Base-by-base conservation (phyloP, 306 rosid genomes). In the Hylodesmum podocarpum region DNA sequence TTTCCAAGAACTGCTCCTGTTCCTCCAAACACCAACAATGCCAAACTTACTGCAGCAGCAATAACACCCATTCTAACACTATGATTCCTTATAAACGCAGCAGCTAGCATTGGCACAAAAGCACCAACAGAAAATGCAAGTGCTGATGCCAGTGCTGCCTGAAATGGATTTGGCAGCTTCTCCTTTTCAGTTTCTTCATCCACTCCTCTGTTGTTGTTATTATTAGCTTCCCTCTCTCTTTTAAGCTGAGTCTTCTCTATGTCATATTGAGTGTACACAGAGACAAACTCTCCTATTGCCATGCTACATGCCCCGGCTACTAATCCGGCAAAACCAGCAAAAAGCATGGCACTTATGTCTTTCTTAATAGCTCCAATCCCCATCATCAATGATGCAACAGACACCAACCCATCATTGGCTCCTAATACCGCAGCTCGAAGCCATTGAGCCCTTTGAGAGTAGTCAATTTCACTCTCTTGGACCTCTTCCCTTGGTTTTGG, bases 231-330 rank as follows among this genome's bases (percentile, higher is more conserved):
- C 19, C 25, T 66, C 6, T 73, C 71, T 54, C 92, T 81, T 70
- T 85, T 82, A 24, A 81, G 76, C 50, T 84, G 86, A 43, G 89
- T 72, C 10, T n/a, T 50, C 80, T 91, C 91, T 57, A 88, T 84
- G 84, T 91, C 96, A 47, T 84, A 91, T 2, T 91, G 96, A 69
- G 96, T 85, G 73, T 85, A 88, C 19, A 91, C 96, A 36, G 96
- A 91, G 16, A 91, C 96, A 61, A 91, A 91, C 72, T 91, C 96
- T 11, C 96, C 96, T 0, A 91, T 91, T 4, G 91, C 93, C 96
- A 91, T 88, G 77, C 93, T 88, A 24, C 96, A 88, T 2, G 93
- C 96, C 4, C 96, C 96, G 0, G 96, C 96, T 11, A 88, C 85
- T 1, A 91, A 53, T 3, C 96, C 96, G 0, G 96, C 96, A 33